A percentile compares a stretch with the other conserved stretches of the same genome.
These are phyloP conservation scores for Candida wancherniae DNA, from an alignment of 805 yeast species.

Conservation along the genomic window DNA sequence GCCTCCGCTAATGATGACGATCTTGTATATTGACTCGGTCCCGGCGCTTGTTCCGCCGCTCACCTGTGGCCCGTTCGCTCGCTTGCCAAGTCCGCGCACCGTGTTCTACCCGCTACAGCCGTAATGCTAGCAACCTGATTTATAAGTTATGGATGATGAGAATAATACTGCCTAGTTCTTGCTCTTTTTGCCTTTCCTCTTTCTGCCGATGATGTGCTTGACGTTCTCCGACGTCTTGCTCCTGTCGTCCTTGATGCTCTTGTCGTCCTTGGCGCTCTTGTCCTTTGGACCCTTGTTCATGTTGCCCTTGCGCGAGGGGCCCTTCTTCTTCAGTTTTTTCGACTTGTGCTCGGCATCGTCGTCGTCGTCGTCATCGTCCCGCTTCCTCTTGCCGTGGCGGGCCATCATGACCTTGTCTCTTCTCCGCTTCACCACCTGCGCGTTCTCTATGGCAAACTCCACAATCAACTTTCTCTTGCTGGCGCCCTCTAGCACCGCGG, in stretches of 20 bases:
- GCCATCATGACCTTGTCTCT: constrained; percentile 55
- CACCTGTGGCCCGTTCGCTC: too few species aligned
- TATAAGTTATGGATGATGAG: too few species aligned
- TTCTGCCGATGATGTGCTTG: constrained; percentile 61
- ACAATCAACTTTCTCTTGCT: constrained; percentile 76
- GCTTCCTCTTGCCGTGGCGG: constrained; percentile 24
- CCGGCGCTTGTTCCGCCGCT: too few species aligned
- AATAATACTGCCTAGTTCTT: constrained; percentile 20
- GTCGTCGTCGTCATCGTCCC: constrained; percentile 19
- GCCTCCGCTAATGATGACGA: not conserved
- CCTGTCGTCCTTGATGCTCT: constrained; percentile 14
- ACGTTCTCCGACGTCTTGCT: constrained; percentile 44
- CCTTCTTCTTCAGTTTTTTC: constrained; percentile 24
- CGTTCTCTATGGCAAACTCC: constrained; percentile 94
- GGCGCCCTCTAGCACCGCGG: constrained; percentile 48
- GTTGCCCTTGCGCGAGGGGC: constrained; percentile 38
- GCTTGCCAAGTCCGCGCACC: too few species aligned
- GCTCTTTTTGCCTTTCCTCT: constrained; percentile 60
- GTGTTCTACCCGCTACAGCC: too few species aligned
- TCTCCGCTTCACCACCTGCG: constrained; percentile 89
- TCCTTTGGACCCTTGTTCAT: constrained; percentile 36
- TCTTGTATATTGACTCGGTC: too few species aligned
- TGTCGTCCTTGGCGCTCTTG: constrained; percentile 22
- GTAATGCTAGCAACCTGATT: too few species aligned
- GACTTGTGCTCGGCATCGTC: constrained; percentile 7